Conservation (phyloP, 768 basidiomycete genomes). For the Mycena maculata region DNA sequence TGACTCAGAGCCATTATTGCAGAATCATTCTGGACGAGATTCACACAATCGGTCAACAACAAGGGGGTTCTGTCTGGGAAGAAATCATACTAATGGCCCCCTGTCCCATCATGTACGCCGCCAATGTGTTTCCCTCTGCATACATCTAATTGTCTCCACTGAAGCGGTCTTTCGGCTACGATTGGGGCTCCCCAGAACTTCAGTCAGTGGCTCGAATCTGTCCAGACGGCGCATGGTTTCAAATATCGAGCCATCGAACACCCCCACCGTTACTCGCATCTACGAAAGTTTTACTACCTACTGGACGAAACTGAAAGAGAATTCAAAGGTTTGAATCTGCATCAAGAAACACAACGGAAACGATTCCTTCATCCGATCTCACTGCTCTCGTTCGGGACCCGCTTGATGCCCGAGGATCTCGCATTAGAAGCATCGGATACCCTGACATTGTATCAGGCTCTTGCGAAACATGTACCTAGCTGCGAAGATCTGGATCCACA, state of each 20-base stretch:
- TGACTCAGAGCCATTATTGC: too few species aligned
- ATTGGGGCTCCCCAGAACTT: constrained; percentile 74
- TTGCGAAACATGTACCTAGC: constrained; percentile 40
- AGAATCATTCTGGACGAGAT: constrained; percentile 79
- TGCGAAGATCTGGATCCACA: constrained; percentile 39
- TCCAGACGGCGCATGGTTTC: constrained; percentile 70
- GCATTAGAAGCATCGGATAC: constrained; percentile 71
- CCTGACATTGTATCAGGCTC: constrained; percentile 60
- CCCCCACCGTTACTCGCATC: constrained; percentile 77
- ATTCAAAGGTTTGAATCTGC: constrained; percentile 53
- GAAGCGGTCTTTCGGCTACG: constrained; percentile 77
- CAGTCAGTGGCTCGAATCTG: constrained; percentile 71
- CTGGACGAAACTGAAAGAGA: constrained; percentile 32
- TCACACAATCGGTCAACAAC: constrained; percentile 77
- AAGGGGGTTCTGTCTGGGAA: constrained; percentile 79
- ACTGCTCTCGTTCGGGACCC: constrained; percentile 64
- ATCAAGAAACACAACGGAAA: constrained; percentile 53
- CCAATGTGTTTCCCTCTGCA: constrained; percentile 28
- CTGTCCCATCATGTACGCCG: constrained; percentile 74
- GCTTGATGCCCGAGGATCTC: constrained; percentile 68
- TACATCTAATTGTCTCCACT: background rate
- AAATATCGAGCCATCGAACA: constrained; percentile 71
- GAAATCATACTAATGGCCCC: constrained; percentile 78
- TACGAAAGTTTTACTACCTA: constrained; percentile 74
- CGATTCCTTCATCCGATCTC: constrained; percentile 75